Base-by-base conservation (phyloP, 2,329 filamentous ascomycete genomes). In the Geoglossum cookeanum region DNA sequence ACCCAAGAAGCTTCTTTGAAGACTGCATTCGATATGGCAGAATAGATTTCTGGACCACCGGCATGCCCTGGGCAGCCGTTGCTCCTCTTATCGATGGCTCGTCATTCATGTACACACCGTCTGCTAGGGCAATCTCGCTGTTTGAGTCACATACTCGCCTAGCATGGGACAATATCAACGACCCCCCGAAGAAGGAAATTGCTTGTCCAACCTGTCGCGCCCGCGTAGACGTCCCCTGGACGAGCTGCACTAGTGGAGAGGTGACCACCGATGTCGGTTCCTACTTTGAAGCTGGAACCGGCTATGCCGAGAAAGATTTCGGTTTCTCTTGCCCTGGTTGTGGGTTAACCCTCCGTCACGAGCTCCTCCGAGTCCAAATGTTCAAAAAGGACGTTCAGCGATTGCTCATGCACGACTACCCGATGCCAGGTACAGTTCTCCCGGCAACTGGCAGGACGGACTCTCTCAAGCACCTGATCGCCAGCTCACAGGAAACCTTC, bases 1-100 rank as follows among this genome's bases (percentile, higher is more conserved):
- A 89, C 62, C 86, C 86, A 0, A 74, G 83, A 45, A 73, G 72
- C n/a, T 90, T 82, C 64, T 75, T 88, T 3, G 84, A 90, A 63
- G 86, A 91, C 65, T 81, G 80, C 63, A 71, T 88, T 57, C 75
- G 84, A 6, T 68, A 72, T 32, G 79, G 78, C 0, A 71, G 73
- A 58, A 70, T 76, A 32, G 66, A 78, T 1, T 62, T 76, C 3
- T 89, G 84, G 82, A 69, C 72, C 1, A 73, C 75, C 0, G 78
- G 79, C 0, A 74, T 91, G 60, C 86, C 85, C 0, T 90, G 84
- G 84, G 64, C 72, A 13, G 65, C 74, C 0, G 69, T 85, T 49
- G 74, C 80, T 57, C 63, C 69, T 1, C 76, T 72, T 37, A 84
- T 88, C 60, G 74, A 84, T 62, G 68, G 72, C 7, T 67, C 72